A percentile compares a stretch with the other conserved stretches of the same genome.
phyloP scores from a whole-genome alignment of 2,329 filamentous ascomycete species.

The Achaetomium macrosporum region DNA sequence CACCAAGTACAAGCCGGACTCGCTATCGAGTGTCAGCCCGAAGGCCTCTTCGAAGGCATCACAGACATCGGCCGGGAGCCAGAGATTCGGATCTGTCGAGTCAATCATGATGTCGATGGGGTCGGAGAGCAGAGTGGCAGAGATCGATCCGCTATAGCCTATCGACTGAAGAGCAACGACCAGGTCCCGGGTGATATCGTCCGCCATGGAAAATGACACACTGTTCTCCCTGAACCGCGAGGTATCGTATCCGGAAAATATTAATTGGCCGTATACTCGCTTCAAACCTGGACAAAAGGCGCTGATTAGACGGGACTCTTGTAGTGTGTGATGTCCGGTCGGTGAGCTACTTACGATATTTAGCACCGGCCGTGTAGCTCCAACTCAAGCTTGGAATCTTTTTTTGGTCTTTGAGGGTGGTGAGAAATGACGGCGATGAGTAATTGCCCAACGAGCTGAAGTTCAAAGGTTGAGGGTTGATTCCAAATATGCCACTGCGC shows the following conservation, averaged over 20 bases:
- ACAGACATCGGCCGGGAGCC: slow-evolving; percentile 31
- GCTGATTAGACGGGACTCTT: background rate
- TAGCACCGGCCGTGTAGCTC: slow-evolving; percentile 38
- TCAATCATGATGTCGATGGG: slow-evolving; percentile 34
- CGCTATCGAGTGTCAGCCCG: slow-evolving; percentile 27
- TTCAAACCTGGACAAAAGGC: slow-evolving; percentile 27
- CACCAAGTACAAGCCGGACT: slow-evolving; percentile 30
- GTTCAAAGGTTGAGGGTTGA: slow-evolving; percentile 35
- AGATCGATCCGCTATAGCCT: slow-evolving; percentile 31
- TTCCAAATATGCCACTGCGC: slow-evolving; percentile 34
- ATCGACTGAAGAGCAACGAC: slow-evolving; percentile 36
- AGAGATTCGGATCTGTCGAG: slow-evolving; percentile 33
- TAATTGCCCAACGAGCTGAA: slow-evolving; percentile 33
- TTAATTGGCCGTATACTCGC: slow-evolving; percentile 34
- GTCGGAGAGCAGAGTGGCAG: slow-evolving; percentile 29
- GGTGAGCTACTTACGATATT: slow-evolving; percentile 30
- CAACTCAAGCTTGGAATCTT: slow-evolving; percentile 37
- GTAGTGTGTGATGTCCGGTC: background rate
- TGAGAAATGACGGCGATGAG: slow-evolving; percentile 33
- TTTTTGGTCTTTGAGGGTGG: slow-evolving; percentile 32
- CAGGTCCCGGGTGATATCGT: slow-evolving; percentile 32
- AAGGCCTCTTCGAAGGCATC: slow-evolving; percentile 32
- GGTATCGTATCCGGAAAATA: slow-evolving; percentile 37
- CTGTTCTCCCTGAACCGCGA: slow-evolving; percentile 35
- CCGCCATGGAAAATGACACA: slow-evolving; percentile 34